Evolutionary conservation across 352 stramenopile species (phyloP).

Genomic region (Thraustochytrium sp.): DNA sequence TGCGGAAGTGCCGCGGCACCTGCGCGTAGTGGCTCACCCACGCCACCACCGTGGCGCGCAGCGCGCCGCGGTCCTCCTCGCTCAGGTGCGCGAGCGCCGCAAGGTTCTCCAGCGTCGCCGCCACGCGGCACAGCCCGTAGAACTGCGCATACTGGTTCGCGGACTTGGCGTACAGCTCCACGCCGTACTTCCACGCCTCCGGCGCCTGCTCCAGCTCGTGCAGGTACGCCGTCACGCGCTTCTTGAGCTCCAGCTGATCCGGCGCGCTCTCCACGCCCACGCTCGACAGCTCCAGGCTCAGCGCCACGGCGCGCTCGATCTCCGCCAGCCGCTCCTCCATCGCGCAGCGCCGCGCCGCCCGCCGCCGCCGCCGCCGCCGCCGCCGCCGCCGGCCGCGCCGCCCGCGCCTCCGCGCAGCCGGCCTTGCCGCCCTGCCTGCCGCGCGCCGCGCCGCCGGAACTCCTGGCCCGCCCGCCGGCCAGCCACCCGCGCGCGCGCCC

Average conservation of each 20-base stretch:
- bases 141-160: not conserved
- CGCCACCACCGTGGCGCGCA: not conserved
- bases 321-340: conserved; percentile 10
- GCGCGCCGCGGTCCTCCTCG: not conserved
- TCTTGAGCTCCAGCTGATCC: not conserved
- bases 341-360: no score
- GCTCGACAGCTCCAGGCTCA: conserved; percentile 29
- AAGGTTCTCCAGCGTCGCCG: not conserved
- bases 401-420: no score
- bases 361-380: no score
- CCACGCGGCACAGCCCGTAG: not conserved
- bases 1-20: not conserved
- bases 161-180: not conserved
- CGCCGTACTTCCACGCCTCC: conserved; percentile 5
- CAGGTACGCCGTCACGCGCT: conserved; percentile 13
- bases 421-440: no score
- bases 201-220: not conserved
- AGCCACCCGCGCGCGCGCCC: no score
- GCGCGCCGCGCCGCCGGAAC: no score
- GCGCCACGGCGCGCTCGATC: conserved; percentile 12
- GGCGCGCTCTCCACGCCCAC: not conserved
- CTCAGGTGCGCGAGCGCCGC: not conserved
- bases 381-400: no score
- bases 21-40: not conserved
- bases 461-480: no score